Conservation (phyloP, 2,329 filamentous ascomycete species). For the Calonectria multiphialidica region DNA sequence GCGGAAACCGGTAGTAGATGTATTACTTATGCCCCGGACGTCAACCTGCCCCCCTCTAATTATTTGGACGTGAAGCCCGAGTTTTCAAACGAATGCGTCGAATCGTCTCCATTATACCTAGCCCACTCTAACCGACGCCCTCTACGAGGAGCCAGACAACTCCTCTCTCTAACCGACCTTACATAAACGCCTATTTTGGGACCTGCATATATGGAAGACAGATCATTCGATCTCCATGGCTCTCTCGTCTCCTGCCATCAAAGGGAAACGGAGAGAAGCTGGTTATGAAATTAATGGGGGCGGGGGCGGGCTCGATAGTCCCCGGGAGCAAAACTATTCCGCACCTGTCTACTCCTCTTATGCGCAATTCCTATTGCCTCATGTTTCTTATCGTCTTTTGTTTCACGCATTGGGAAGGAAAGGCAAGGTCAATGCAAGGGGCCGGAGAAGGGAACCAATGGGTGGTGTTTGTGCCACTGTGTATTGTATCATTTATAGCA, state of each 20-base stretch:
- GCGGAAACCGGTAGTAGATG: slow-evolving; percentile 50
- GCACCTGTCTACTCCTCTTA: neutral
- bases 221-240: neutral
- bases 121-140: neutral
- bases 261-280: neutral
- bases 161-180: neutral
- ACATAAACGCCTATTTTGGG: neutral
- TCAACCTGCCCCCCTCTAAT: neutral
- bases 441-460: slow-evolving; percentile 25
- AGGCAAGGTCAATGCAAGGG: slow-evolving; percentile 15
- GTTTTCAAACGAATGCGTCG: slow-evolving; percentile 29
- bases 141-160: neutral
- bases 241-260: neutral
- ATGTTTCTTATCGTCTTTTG: slow-evolving; percentile 7
- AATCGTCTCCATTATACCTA: neutral
- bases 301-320: neutral
- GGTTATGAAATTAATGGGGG: neutral
- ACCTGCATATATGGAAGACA: neutral
- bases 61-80: slow-evolving; percentile 4
- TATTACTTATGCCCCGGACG: neutral
- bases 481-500: slow-evolving; percentile 41
- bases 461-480: slow-evolving; percentile 38
- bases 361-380: neutral
- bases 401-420: slow-evolving; percentile 28
- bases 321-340: neutral